phyloP scores from a whole-genome alignment of 192 early-diverging fungal genomes.

The Coemansia nantahalensis region DNA sequence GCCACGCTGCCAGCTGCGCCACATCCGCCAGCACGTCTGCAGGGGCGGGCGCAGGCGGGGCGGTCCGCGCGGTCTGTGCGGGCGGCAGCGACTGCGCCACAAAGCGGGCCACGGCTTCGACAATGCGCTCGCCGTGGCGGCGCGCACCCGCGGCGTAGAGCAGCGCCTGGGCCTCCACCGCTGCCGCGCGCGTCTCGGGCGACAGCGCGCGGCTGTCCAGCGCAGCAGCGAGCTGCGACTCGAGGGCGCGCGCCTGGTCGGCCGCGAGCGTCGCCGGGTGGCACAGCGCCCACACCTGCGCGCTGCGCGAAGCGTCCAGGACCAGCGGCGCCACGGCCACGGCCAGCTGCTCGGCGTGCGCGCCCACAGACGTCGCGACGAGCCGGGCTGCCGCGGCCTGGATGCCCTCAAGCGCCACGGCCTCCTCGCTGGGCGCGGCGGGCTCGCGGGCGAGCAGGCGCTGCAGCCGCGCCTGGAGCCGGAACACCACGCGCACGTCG shows the following conservation, averaged over 20 bases:
- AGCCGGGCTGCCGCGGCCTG: no score
- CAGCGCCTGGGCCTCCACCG: conserved; percentile 44
- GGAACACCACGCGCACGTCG: conserved; percentile 12
- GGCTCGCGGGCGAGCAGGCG: conserved; percentile 10
- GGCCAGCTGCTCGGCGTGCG: background rate
- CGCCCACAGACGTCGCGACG: background rate
- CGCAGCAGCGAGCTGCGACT: conserved; percentile 3
- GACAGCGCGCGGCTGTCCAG: background rate
- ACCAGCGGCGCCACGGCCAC: conserved; percentile 9
- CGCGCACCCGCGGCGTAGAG: conserved; percentile 36
- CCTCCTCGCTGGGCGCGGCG: conserved; percentile 26
- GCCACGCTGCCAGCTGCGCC: conserved; percentile 20
- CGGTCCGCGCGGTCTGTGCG: no score
- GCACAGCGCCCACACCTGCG: conserved; percentile 20
- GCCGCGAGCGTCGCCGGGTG: conserved; percentile 37
- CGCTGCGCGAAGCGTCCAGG: conserved; percentile 35
- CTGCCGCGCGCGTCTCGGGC: conserved; percentile 7
- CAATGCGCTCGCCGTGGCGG: conserved; percentile 30
- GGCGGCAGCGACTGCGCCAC: conserved; percentile 6
- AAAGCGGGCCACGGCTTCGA: conserved; percentile 21
- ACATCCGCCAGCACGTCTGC: conserved; percentile 24
- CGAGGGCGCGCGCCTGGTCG: conserved; percentile 20
- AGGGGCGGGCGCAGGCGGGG: no score
- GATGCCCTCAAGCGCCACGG: conserved; percentile 43
- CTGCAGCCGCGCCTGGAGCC: conserved; percentile 11